Evolutionary conservation across 139 green algal genomes (phyloP).

Genomic region (Ettlia oleoabundans): DNA sequence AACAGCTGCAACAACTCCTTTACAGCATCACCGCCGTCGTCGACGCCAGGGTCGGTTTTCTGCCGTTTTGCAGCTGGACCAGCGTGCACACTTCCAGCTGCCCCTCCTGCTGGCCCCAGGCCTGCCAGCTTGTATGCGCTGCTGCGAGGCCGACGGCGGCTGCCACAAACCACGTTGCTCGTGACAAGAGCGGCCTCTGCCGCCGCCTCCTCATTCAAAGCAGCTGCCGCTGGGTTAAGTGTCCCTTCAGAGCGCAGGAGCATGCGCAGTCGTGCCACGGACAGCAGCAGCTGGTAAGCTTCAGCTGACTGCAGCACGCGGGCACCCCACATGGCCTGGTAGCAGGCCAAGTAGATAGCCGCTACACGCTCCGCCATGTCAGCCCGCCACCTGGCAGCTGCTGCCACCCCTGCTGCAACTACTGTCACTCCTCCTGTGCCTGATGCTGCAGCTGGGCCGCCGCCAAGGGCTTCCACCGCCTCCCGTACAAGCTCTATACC

Average conservation of each 20-base stretch:
- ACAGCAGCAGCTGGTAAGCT: conserved; percentile 13
- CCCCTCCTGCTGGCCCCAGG: neutral
- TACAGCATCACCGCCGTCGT: neutral
- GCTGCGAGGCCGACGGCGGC: conserved; percentile 7
- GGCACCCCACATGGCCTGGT: conserved; percentile 29
- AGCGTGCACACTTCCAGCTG: neutral
- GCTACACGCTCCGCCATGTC: neutral
- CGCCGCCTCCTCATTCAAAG: neutral
- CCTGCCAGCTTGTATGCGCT: neutral
- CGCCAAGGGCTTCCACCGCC: neutral
- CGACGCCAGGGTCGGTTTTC: neutral
- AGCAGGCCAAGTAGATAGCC: conserved; percentile 11
- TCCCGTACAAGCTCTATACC: conserved; percentile 9
- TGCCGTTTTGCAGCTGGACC: neutral
- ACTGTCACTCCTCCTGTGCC: neutral
- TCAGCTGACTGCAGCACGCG: conserved; percentile 24
- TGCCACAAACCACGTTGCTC: neutral
- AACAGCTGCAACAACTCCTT: conserved; percentile 26
- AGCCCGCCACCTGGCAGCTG: neutral
- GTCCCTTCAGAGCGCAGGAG: too few species aligned
- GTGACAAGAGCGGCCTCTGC: conserved; percentile 20
- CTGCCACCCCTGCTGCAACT: neutral
- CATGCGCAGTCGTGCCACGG: conserved; percentile 1
- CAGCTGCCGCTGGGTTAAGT: too few species aligned
- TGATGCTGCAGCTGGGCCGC: too few species aligned